phyloP scores from a whole-genome alignment of 2,329 filamentous ascomycete species.

The Diaporthe amygdali region DNA sequence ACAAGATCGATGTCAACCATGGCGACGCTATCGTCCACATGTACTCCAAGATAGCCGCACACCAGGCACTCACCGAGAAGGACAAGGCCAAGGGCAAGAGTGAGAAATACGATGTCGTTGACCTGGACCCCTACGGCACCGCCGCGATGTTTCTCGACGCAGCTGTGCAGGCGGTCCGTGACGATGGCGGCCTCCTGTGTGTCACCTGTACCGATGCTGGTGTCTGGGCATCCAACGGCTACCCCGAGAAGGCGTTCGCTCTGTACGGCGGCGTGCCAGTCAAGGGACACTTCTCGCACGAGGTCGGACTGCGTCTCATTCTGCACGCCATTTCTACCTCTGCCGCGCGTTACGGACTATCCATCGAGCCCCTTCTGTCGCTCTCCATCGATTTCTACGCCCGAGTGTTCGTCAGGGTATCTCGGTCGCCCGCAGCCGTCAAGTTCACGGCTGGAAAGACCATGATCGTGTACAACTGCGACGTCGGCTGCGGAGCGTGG shows the following conservation, averaged over 20 bases:
- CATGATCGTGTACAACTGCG: slow-evolving; percentile 92
- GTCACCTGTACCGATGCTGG: slow-evolving; percentile 97
- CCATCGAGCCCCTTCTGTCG: slow-evolving; percentile 89
- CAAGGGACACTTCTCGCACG: slow-evolving; percentile 86
- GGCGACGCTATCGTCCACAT: slow-evolving; percentile 91
- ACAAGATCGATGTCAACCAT: slow-evolving; percentile 74
- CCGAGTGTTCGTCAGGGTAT: slow-evolving; percentile 84
- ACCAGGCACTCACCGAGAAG: slow-evolving; percentile 48
- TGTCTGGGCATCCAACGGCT: slow-evolving; percentile 92
- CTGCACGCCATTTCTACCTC: slow-evolving; percentile 80
- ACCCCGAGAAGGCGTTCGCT: slow-evolving; percentile 91
- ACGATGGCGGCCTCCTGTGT: slow-evolving; percentile 88
- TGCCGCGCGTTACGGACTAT: slow-evolving; percentile 83
- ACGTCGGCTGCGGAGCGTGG: slow-evolving; percentile 91
- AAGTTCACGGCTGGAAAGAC: slow-evolving; percentile 91
- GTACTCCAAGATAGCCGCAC: slow-evolving; percentile 73
- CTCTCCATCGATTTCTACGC: slow-evolving; percentile 97
- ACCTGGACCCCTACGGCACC: slow-evolving; percentile 94
- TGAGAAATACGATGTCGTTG: slow-evolving; percentile 86
- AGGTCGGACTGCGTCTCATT: slow-evolving; percentile 86
- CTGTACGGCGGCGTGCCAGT: slow-evolving; percentile 91
- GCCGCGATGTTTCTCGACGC: slow-evolving; percentile 92
- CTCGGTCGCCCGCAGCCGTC: slow-evolving; percentile 80
- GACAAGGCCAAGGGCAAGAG: slow-evolving; percentile 42
- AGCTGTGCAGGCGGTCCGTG: slow-evolving; percentile 80